Base-by-base conservation (phyloP, 805 yeast species). In the Myxozyma geophila region DNA sequence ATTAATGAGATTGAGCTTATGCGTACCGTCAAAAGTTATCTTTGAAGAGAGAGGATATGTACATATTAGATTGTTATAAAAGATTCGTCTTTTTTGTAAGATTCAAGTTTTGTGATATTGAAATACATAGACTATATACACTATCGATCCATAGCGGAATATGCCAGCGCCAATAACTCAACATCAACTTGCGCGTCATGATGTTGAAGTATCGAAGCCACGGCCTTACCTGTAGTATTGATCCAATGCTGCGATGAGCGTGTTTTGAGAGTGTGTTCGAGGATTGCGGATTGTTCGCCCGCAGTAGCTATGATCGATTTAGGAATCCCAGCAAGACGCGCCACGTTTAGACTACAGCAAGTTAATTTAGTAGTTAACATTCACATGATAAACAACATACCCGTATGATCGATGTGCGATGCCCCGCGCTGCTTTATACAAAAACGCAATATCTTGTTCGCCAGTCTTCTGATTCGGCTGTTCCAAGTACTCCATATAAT, bases 401-500 rank as follows among this genome's bases (percentile, higher is more conserved):
- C 97, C 98, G 74, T 87, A 91, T 60, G 92, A 89, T 59, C 86
- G 82, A 48, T 83, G 76, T 44, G 88, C 82, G 2, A 77, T 75
- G 0, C 89, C 90, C 10, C 72, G 69, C 12, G 73, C 80, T 37
- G 85, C 69, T 51, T 79, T 80, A 73, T 85, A 87, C 46, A 86
- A 74, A 66, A 87, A 85, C 1, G 82, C 75, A 15, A 86, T 78
- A 28, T 78, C 77, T 1, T 72, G 70, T 48, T 71, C 70, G 0
- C 76, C 72, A 69, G 76, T 76, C 35, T 77, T 74, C n/a, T 73
- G 78, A 2, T 47, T 48, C 2, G 35, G 19, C 19, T 51, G 61
- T 54, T 71, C 72, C 15, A 81, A 70, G 70, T 79, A 89, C 19
- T 88, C 92, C 91, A 92, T 87, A 70, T 88, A 91, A 74, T 80